A percentile compares a stretch with the other conserved stretches of the same genome.
These are phyloP conservation scores for Chalara sp. DNA, from an alignment of 2,329 filamentous ascomycete species.

Conservation along the genomic window DNA sequence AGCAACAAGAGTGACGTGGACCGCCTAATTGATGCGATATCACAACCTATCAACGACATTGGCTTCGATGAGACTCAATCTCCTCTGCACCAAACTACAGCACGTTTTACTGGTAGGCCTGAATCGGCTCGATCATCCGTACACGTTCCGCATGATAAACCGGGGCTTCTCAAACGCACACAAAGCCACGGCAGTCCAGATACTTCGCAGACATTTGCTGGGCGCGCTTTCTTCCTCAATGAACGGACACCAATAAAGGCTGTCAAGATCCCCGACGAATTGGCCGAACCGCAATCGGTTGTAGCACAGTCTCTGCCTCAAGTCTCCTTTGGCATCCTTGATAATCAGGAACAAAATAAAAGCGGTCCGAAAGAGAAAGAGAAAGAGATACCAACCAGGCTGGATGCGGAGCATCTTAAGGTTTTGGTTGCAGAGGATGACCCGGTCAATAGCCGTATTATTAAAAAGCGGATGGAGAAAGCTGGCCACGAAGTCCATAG, in stretches of 20 bases:
- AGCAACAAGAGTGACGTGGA: slow-evolving; percentile 59
- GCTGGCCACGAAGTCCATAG: slow-evolving; percentile 64
- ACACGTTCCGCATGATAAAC: neutral
- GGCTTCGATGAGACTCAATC: slow-evolving; percentile 20
- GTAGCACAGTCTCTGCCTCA: slow-evolving; percentile 7
- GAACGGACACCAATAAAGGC: slow-evolving; percentile 37
- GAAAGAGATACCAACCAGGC: neutral
- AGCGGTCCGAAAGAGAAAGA: neutral
- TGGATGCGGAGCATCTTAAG: slow-evolving; percentile 25
- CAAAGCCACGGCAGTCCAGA: slow-evolving; percentile 6
- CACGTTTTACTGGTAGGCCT: neutral
- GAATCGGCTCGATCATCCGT: neutral
- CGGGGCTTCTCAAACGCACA: neutral
- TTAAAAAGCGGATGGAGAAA: slow-evolving; percentile 74
- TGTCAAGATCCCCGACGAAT: slow-evolving; percentile 39
- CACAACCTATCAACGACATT: slow-evolving; percentile 45
- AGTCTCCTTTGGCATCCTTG: slow-evolving; percentile 15
- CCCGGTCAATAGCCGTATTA: slow-evolving; percentile 76
- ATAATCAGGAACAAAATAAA: neutral
- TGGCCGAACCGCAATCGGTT: slow-evolving; percentile 6
- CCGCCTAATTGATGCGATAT: slow-evolving; percentile 64
- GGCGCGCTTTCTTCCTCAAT: slow-evolving; percentile 31
- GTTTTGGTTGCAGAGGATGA: slow-evolving; percentile 84
- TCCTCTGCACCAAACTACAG: slow-evolving; percentile 3
- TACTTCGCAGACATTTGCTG: slow-evolving; percentile 28